These are phyloP conservation scores for Phytopythium kandeliae DNA, from an alignment of 352 stramenopile species.

Conservation along the genomic window DNA sequence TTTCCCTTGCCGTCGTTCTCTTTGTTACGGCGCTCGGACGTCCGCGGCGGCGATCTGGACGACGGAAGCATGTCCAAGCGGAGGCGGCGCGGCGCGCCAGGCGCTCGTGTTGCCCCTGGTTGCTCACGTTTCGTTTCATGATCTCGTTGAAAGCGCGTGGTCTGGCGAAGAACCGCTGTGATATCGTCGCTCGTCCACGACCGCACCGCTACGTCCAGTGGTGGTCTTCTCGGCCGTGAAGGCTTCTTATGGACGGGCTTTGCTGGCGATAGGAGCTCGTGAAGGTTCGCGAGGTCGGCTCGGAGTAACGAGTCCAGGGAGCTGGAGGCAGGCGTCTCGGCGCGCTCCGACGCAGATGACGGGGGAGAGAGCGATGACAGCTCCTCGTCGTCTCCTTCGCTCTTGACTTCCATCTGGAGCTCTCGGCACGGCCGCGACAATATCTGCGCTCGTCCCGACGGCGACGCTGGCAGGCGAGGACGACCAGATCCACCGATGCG, in stretches of 20 bases:
- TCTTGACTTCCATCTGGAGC: not conserved
- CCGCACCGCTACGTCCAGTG: not conserved
- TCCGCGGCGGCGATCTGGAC: not conserved
- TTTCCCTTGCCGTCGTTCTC: not conserved
- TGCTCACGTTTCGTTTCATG: not conserved
- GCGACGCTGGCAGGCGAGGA: constrained; percentile 2
- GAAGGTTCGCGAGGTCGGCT: constrained; percentile 36
- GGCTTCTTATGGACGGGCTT: constrained; percentile 1
- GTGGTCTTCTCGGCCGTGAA: not conserved
- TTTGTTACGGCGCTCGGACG: not conserved
- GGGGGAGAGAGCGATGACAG: constrained; percentile 19
- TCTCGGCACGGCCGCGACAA: not conserved
- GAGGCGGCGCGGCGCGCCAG: not conserved
- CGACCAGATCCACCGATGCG: too few species aligned
- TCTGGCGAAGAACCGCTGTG: constrained; percentile 20
- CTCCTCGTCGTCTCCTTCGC: not conserved
- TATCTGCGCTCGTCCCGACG: not conserved
- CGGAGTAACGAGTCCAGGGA: constrained; percentile 47
- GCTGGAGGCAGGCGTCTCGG: constrained; percentile 13
- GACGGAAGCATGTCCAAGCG: not conserved
- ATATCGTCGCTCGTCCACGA: constrained; percentile 28
- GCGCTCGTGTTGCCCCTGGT: not conserved
- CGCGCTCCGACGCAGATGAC: constrained; percentile 18
- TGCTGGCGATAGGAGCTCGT: constrained; percentile 28
- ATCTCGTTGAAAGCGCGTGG: constrained; percentile 23